phyloP scores from a whole-genome alignment of 352 stramenopile genomes.

The Globisporangium nunn region DNA sequence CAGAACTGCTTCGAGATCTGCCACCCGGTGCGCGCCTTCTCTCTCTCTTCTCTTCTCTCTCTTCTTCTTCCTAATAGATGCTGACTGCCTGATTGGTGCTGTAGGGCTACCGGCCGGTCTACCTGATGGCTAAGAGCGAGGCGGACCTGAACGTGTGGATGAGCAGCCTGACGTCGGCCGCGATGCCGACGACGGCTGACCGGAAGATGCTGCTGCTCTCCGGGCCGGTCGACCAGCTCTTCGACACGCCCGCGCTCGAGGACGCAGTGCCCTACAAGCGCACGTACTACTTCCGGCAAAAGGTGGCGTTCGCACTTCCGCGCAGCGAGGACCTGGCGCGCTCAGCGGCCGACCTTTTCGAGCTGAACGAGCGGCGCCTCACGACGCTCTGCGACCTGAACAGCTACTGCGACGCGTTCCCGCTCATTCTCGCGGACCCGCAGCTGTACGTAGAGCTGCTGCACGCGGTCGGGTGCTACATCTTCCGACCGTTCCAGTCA shows the following conservation, averaged over 20 bases:
- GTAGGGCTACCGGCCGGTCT: constrained; percentile 73
- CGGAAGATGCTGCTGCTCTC: constrained; percentile 58
- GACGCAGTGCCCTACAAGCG: constrained; percentile 78
- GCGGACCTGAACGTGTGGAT: constrained; percentile 80
- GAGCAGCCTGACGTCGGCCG: constrained; percentile 75
- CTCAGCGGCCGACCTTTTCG: constrained; percentile 56
- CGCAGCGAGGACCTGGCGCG: constrained; percentile 42
- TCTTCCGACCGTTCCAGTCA: constrained; percentile 70
- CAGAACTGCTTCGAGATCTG: constrained; percentile 87
- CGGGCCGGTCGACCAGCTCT: constrained; percentile 57
- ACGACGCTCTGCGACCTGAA: constrained; percentile 81
- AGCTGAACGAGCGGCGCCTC: constrained; percentile 77
- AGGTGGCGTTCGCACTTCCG: constrained; percentile 75
- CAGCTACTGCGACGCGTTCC: constrained; percentile 80
- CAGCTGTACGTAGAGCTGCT: constrained; percentile 79
- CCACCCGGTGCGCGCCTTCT: constrained; percentile 40
- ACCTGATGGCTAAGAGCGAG: constrained; percentile 83
- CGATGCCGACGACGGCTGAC: constrained; percentile 65
- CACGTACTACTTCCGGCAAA: constrained; percentile 80
- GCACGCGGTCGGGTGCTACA: constrained; percentile 72
- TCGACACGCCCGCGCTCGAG: constrained; percentile 72
- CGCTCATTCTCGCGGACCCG: constrained; percentile 72
- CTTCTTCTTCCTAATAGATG: not conserved
- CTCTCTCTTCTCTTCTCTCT: not conserved
- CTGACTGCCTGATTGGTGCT: constrained; percentile 3